A percentile compares a stretch with the other conserved stretches of the same genome.
Evolutionary conservation across 1,139 yeast genomes (phyloP).

Genomic region (Saccharomycopsis crataegensis): DNA sequence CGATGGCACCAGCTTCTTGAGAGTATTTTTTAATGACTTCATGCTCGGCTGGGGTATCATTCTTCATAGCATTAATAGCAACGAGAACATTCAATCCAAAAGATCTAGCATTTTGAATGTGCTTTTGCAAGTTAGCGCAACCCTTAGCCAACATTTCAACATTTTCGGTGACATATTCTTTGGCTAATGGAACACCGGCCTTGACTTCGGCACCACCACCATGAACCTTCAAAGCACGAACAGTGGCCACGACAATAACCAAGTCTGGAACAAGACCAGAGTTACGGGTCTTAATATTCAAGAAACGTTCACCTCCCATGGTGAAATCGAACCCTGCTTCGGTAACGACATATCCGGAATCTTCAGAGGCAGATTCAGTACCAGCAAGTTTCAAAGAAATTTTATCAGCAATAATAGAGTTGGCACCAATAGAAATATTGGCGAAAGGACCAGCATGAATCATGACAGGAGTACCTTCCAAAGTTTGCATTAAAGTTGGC

Average conservation of each 20-base stretch:
- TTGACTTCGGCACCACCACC: slow-evolving; percentile 99
- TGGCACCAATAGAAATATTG: slow-evolving; percentile 78
- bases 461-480: slow-evolving; percentile 79
- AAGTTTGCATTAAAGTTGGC: slow-evolving; percentile 78
- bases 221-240: slow-evolving; percentile 92
- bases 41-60: slow-evolving; percentile 69
- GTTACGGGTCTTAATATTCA: slow-evolving; percentile 92
- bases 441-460: slow-evolving; percentile 88
- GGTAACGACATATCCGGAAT: slow-evolving; percentile 84
- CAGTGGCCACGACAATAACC: slow-evolving; percentile 94
- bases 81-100: slow-evolving; percentile 94
- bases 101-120: slow-evolving; percentile 75
- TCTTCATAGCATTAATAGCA: slow-evolving; percentile 87
- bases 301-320: slow-evolving; percentile 98
- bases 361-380: slow-evolving; percentile 19
- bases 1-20: slow-evolving; percentile 63
- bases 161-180: slow-evolving; percentile 80
- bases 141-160: slow-evolving; percentile 77
- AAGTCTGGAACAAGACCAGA: slow-evolving; percentile 89
- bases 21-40: slow-evolving; percentile 58
- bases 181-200: slow-evolving; percentile 88
- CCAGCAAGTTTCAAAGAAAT: slow-evolving; percentile 62
- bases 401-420: slow-evolving; percentile 72
- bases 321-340: slow-evolving; percentile 99
- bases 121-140: slow-evolving; percentile 86